phyloP scores from a whole-genome alignment of 495 filamentous ascomycete species.

The Pyronema domesticum region DNA sequence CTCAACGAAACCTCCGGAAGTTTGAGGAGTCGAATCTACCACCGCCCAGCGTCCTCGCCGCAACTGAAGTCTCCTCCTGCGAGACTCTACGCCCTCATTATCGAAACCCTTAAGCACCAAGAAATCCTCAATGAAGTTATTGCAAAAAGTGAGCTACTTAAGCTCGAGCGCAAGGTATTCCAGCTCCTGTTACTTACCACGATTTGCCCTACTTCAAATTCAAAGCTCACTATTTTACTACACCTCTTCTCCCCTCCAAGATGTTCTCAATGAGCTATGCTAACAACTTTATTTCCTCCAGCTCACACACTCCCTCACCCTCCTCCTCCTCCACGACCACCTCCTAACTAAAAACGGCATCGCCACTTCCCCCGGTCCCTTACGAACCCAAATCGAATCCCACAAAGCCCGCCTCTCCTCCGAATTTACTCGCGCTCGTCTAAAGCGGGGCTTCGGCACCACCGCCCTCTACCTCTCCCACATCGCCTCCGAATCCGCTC shows the following conservation, averaged over 20 bases:
- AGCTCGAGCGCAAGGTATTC: conserved; percentile 63
- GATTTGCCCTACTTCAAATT: neutral
- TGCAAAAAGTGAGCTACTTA: conserved; percentile 51
- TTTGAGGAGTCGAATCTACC: conserved; percentile 17
- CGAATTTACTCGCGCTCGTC: conserved; percentile 61
- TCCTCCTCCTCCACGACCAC: conserved; percentile 75
- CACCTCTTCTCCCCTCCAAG: neutral
- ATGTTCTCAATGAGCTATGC: neutral
- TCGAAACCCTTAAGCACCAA: conserved; percentile 83
- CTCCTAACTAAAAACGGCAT: conserved; percentile 66
- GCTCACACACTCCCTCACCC: conserved; percentile 62
- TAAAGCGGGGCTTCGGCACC: conserved; percentile 49
- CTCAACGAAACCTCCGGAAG: conserved; percentile 43
- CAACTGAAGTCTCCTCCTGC: conserved; percentile 39
- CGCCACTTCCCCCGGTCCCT: conserved; percentile 55
- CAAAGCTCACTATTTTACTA: neutral
- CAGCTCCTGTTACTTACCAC: neutral
- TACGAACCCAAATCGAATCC: conserved; percentile 52
- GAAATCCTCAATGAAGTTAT: conserved; percentile 68
- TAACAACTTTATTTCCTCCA: conserved; percentile 26
- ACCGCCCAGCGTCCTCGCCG: neutral
- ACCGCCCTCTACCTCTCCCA: conserved; percentile 41
- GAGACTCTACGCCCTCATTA: conserved; percentile 68
- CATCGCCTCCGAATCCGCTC: neutral
- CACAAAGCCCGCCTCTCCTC: conserved; percentile 67